Evolutionary conservation across 2,329 filamentous ascomycete genomes (phyloP).

Genomic region (Verticillium alfalfae): DNA sequence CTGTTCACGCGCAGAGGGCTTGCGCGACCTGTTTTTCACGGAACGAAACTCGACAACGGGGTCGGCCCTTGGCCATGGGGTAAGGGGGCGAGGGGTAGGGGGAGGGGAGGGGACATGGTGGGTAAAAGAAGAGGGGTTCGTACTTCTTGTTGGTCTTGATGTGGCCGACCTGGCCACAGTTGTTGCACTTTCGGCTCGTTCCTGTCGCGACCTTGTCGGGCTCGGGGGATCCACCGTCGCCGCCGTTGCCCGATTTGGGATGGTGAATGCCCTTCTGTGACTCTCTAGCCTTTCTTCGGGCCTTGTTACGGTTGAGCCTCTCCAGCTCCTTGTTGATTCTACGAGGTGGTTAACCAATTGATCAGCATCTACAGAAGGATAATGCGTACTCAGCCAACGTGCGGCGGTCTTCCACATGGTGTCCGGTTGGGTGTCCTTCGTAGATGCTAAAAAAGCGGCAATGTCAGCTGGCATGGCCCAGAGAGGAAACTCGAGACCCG

Average conservation of each 20-base stretch:
- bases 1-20: constrained; percentile 3
- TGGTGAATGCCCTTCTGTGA: constrained; percentile 69
- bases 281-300: constrained; percentile 82
- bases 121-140: constrained; percentile 26
- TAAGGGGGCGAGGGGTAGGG: constrained; percentile 11
- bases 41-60: neutral
- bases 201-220: constrained; percentile 52
- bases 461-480: constrained; percentile 12
- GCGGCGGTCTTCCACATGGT: constrained; percentile 11
- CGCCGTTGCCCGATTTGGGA: constrained; percentile 13
- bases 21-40: neutral
- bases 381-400: constrained; percentile 11
- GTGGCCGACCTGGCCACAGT: constrained; percentile 92
- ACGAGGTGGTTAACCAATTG: constrained; percentile 16
- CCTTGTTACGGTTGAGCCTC: constrained; percentile 85
- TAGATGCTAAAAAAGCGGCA: constrained; percentile 12
- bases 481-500: constrained; percentile 6
- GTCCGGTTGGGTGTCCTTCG: constrained; percentile 12
- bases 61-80: constrained; percentile 12
- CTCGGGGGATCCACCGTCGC: constrained; percentile 45
- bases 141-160: constrained; percentile 99
- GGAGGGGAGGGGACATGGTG: neutral
- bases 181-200: constrained; percentile 90
- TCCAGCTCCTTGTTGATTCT: constrained; percentile 71
- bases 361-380: constrained; percentile 5